phyloP scores from a whole-genome alignment of 179 eudicot species.

The Beta lomatogona region DNA sequence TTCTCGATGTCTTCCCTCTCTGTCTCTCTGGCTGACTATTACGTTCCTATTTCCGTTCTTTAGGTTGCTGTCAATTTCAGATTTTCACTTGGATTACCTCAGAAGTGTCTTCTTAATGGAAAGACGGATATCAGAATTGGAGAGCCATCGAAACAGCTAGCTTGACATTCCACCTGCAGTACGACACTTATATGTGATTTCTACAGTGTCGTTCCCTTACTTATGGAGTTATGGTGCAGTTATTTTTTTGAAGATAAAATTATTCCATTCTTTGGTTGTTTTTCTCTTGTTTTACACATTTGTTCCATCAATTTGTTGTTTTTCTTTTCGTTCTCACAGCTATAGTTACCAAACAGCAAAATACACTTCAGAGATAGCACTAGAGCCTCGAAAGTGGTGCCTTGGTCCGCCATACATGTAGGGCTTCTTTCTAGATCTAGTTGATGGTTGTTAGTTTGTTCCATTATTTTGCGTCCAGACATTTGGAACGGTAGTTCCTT shows the following conservation, averaged over 20 bases:
- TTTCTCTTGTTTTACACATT: background rate
- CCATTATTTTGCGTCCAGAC: background rate
- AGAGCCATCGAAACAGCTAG: background rate
- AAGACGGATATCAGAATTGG: background rate
- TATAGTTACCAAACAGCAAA: constrained; percentile 3
- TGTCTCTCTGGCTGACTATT: background rate
- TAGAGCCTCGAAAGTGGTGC: background rate
- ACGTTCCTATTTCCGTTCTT: background rate
- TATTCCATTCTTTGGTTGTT: background rate
- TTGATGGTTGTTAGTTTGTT: background rate
- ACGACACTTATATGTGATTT: background rate
- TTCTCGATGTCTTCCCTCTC: background rate
- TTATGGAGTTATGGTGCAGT: background rate
- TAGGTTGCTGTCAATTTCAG: background rate
- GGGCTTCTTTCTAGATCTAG: background rate
- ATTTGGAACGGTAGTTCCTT: no score
- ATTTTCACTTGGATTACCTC: background rate
- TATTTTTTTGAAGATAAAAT: background rate
- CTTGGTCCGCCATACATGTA: background rate
- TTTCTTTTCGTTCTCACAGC: background rate
- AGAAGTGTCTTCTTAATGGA: background rate
- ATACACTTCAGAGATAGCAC: background rate
- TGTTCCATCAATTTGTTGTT: background rate
- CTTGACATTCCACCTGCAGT: background rate
- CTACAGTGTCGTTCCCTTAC: background rate